These are phyloP conservation scores for Phaeoacremonium minimum DNA, from an alignment of 2,329 filamentous ascomycete genomes.

Conservation along the genomic window DNA sequence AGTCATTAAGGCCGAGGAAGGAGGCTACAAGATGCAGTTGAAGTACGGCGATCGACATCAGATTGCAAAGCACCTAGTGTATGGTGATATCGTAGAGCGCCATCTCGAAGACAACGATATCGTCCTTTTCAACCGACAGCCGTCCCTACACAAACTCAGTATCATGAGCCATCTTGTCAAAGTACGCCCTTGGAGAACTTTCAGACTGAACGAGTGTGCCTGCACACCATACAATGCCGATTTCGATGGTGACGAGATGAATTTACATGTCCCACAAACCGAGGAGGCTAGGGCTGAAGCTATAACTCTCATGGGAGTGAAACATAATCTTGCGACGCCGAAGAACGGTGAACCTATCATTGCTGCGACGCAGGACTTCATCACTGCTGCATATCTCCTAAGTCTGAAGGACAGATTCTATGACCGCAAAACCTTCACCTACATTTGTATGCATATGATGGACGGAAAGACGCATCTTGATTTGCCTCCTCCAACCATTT, in stretches of 20 bases:
- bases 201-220: slow-evolving; percentile 95
- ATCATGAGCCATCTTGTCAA: slow-evolving; percentile 96
- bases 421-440: slow-evolving; percentile 81
- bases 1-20: slow-evolving; percentile 64
- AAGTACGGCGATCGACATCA: slow-evolving; percentile 69
- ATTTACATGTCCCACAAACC: slow-evolving; percentile 94
- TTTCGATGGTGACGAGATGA: slow-evolving; percentile 99
- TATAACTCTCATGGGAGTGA: slow-evolving; percentile 95
- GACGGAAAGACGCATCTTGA: slow-evolving; percentile 74
- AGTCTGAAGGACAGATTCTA: slow-evolving; percentile 93
- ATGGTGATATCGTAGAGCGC: slow-evolving; percentile 88
- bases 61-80: slow-evolving; percentile 68
- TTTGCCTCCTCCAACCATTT: slow-evolving; percentile 78
- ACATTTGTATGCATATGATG: slow-evolving; percentile 92
- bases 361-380: slow-evolving; percentile 98
- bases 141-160: slow-evolving; percentile 95
- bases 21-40: slow-evolving; percentile 66
- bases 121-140: slow-evolving; percentile 96
- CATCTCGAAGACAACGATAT: slow-evolving; percentile 95
- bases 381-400: slow-evolving; percentile 87
- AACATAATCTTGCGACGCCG: slow-evolving; percentile 90
- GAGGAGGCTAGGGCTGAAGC: slow-evolving; percentile 95
- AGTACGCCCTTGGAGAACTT: slow-evolving; percentile 90
- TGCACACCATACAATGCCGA: slow-evolving; percentile 98
- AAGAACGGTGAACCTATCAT: slow-evolving; percentile 99